Base-by-base conservation (phyloP, 805 yeast genomes). In the Hanseniaspora vineae region DNA sequence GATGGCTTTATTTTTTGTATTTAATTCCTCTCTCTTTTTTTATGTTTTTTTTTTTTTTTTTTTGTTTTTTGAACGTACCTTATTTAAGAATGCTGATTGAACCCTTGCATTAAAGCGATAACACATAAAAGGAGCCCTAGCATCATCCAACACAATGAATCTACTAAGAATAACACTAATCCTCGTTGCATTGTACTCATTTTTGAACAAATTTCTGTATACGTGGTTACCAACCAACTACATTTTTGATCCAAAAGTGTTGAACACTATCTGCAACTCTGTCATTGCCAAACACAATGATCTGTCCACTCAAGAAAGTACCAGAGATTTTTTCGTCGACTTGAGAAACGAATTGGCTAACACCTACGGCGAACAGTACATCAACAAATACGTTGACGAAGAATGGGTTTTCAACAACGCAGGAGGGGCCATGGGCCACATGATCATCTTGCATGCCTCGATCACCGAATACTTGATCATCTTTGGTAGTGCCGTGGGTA, bases 341-440 rank as follows among this genome's bases (percentile, higher is more conserved):
- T 67, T 90, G 51, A 76, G 84, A 33, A 71, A 72, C 2, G 71
- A 66, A 33, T 62, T 89, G 50, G 70, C 79, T 51, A 69, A 64
- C 2, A 76, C 70, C 43, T 92, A 92, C 62, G 95, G 95, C 12
- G 79, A 77, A 8, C 75, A 77, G 29, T 61, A 74, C 54, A 76
- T 90, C 66, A 85, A 85, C 66, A 79, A 78, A 53, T 72, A 82
- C 54, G 77, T 80, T 61, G 70, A 72, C 45, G 83, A 84, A 46
- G 90, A 89, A 54, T 92, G 97, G 97, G 83, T 92, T 46, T 90
- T 80, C 76, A 92, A 92, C 75, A 87, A 86, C 58, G 98, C 98
- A 3, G 98, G 98, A 48, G 96, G 96, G 55, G 97, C 98, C 46
- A 92, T 92, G 98, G 92, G 94, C 20, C 79, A 88, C 48, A 90